Evolutionary conservation across 1,284 basidiomycete species (phyloP).

Genomic region (Megacollybia platyphylla): DNA sequence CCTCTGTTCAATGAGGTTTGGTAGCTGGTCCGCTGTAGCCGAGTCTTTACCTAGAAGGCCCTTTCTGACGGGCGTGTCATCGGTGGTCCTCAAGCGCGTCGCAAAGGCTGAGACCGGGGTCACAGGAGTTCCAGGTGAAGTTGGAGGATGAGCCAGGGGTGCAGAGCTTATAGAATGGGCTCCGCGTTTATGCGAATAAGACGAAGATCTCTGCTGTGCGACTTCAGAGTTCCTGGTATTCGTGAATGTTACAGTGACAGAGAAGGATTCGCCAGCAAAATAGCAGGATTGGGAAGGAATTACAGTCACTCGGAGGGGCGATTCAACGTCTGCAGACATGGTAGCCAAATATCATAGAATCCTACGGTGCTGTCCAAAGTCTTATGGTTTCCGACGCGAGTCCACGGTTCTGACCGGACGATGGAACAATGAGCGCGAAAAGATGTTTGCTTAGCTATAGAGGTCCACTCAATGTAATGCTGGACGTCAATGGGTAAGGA

Average conservation of each 20-base stretch:
- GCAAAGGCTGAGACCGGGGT: conserved; percentile 18
- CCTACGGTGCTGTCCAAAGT: too few species aligned
- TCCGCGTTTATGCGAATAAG: conserved; percentile 46
- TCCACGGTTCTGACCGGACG: too few species aligned
- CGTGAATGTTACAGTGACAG: conserved; percentile 77
- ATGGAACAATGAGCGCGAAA: too few species aligned
- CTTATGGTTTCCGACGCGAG: too few species aligned
- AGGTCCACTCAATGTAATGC: too few species aligned
- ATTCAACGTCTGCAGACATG: conserved; percentile 16
- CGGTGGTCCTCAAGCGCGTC: conserved; percentile 11
- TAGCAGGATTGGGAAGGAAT: conserved; percentile 79
- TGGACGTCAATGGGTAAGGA: too few species aligned
- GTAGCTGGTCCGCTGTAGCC: conserved; percentile 20
- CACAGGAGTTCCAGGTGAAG: conserved; percentile 57
- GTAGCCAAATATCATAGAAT: too few species aligned
- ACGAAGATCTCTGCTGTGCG: conserved; percentile 13
- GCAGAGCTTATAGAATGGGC: conserved; percentile 69
- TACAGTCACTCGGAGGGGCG: conserved; percentile 51
- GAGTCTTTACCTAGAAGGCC: conserved; percentile 24
- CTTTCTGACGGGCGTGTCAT: conserved; percentile 14
- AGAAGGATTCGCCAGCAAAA: conserved; percentile 85
- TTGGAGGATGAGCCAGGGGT: conserved; percentile 61
- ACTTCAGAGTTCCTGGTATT: conserved; percentile 49
- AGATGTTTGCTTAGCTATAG: too few species aligned
- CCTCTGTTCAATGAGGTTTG: conserved; percentile 31